Evolutionary conservation across 1,284 basidiomycete species (phyloP), one percentile per base, ranked within the genome.

Genomic region (Exobasidium rhododendri): DNA sequence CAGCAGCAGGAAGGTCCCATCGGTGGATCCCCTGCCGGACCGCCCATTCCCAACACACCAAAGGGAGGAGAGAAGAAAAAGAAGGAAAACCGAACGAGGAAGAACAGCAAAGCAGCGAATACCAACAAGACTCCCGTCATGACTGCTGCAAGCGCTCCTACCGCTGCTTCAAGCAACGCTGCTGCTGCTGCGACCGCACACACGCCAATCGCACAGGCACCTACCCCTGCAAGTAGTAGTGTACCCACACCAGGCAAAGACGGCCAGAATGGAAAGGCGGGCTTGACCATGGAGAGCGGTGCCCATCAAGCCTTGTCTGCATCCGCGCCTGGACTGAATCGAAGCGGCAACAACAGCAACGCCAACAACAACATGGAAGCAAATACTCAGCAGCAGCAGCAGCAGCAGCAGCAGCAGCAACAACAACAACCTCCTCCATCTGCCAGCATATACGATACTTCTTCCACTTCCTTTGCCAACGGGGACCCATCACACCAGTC

Each of bases 41-140:
- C 22, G 6, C 63, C 67, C 22, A 68, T 70, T 13, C 62, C 64
- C 22, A 69, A 52, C 55, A 73, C 71, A 2, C 69, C 71, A 31
- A 71, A 70, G 55, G 26, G 20, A 49, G 63, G 67, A 17, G 67
- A 63, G 2, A 72, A 72, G 50, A 73, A 73, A 56, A 73, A 73
- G 61, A 67, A 66, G 59, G 71, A 68, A 28, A 28, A 20, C 4
- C 51, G 70, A 26, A 63, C 60, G 50, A 30, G 62, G 24, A 55
- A 54, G 62, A 64, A 55, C 55, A 13, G 11, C 2, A 53, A 47
- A 35, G 28, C 46, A n/a, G 29, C 46, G 49, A 50, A 58, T 31
- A 47, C 64, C 2, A 65, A 64, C 47, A 72, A 71, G 53, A 73
- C 70, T 52, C 69, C 69, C 0, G 60, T 67, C 17, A 62, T 72